Percentiles rank a stretch among this genome's conserved stretches.
Evolutionary conservation across 2,329 filamentous ascomycete genomes (phyloP).

Genomic region (Aspergillus glaucus): DNA sequence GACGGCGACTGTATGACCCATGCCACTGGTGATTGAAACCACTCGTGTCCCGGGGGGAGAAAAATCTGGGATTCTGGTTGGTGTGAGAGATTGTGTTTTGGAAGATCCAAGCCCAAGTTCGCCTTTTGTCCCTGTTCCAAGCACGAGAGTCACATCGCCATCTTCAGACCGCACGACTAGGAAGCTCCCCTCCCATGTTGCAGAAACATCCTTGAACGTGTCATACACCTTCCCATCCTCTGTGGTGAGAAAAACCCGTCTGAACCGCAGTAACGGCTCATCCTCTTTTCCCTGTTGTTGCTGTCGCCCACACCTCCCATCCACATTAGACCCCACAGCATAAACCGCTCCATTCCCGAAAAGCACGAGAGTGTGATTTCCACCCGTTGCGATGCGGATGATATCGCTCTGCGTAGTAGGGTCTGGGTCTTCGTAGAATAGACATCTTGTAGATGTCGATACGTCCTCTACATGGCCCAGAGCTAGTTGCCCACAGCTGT

Average conservation of each 20-base stretch:
- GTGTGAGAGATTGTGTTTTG: slow-evolving; percentile 24
- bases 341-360: slow-evolving; percentile 55
- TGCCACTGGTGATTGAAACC: slow-evolving; percentile 61
- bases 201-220: slow-evolving; percentile 50
- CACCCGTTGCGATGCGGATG: slow-evolving; percentile 56
- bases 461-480: slow-evolving; percentile 67
- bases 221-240: slow-evolving; percentile 9
- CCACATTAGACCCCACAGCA: slow-evolving; percentile 57
- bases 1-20: slow-evolving; percentile 71
- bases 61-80: slow-evolving; percentile 54
- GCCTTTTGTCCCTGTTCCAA: slow-evolving; percentile 63
- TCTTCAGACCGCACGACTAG: slow-evolving; percentile 48
- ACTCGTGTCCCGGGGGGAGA: slow-evolving; percentile 56
- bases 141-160: slow-evolving; percentile 49
- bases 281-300: neutral
- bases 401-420: slow-evolving; percentile 29
- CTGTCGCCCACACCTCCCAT: slow-evolving; percentile 39
- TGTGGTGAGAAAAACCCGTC: slow-evolving; percentile 18
- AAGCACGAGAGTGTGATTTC: slow-evolving; percentile 79
- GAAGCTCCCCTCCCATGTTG: slow-evolving; percentile 72
- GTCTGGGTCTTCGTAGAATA: slow-evolving; percentile 44
- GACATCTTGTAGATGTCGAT: slow-evolving; percentile 56
- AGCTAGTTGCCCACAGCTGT: slow-evolving; percentile 68
- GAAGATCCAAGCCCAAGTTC: slow-evolving; percentile 60
- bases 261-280: slow-evolving; percentile 16